Conservation (phyloP, 805 yeast species). For the Kodamaea jinghongensis region DNA sequence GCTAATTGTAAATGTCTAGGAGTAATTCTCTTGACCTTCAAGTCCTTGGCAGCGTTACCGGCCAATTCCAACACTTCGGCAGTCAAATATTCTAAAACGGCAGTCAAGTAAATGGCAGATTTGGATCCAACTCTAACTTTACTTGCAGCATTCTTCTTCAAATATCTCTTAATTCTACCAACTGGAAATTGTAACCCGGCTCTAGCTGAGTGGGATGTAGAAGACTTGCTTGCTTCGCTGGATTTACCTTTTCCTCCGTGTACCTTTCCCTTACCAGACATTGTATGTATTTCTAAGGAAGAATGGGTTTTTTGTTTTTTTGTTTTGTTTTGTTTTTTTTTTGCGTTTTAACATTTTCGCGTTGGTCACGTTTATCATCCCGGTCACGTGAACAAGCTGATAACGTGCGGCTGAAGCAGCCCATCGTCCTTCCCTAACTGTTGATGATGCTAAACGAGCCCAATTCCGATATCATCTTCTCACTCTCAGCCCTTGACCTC, state of each 20-base stretch:
- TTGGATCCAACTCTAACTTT: constrained; percentile 75
- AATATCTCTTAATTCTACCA: constrained; percentile 96
- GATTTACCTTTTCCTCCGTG: constrained; percentile 97
- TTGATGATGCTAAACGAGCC: constrained; percentile 38
- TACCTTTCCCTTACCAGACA: constrained; percentile 87
- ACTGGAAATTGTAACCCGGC: constrained; percentile 97
- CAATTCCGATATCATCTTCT: constrained; percentile 38
- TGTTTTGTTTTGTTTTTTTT: constrained; percentile 4
- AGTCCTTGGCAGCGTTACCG: constrained; percentile 32
- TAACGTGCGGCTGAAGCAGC: neutral
- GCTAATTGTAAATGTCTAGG: constrained; percentile 34
- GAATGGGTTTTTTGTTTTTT: constrained; percentile 7
- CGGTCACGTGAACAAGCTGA: constrained; percentile 1
- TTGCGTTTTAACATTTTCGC: constrained; percentile 3
- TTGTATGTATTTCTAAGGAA: constrained; percentile 21
- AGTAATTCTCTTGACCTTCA: constrained; percentile 32
- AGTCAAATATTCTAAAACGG: constrained; percentile 30
- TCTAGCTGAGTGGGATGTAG: constrained; percentile 89
- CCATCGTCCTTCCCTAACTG: constrained; percentile 16
- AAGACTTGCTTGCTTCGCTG: constrained; percentile 62
- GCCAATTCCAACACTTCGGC: constrained; percentile 34
- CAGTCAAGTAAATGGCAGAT: constrained; percentile 61
- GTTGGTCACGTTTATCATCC: constrained; percentile 3
- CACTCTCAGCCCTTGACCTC: constrained; percentile 54
- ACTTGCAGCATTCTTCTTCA: constrained; percentile 87